phyloP scores from a whole-genome alignment of 306 rosid species.

The Corylus heterophylla region DNA sequence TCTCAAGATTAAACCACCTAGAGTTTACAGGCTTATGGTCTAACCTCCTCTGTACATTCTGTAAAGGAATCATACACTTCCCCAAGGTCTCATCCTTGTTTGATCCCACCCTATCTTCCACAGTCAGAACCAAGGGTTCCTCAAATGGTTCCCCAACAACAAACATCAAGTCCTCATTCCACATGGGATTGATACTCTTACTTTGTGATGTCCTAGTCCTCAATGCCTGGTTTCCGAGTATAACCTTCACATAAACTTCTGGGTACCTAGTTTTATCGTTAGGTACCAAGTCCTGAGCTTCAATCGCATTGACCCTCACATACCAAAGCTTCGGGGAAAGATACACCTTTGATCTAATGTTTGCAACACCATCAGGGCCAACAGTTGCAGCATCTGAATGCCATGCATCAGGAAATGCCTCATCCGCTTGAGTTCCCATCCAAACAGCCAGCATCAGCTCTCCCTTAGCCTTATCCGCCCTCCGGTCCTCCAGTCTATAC shows the following conservation, averaged over 20 bases:
- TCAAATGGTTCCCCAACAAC: conserved; percentile 88
- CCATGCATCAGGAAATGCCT: conserved; percentile 93
- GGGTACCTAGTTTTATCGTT: conserved; percentile 71
- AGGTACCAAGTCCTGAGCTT: conserved; percentile 81
- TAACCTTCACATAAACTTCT: conserved; percentile 70
- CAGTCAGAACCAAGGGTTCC: conserved; percentile 64
- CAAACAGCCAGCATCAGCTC: conserved; percentile 94
- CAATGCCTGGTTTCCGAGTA: conserved; percentile 56
- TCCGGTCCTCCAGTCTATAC: conserved; percentile 74
- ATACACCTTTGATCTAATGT: conserved; percentile 79
- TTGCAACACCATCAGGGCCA: conserved; percentile 63
- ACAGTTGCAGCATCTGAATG: conserved; percentile 88
- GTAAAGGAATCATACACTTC: conserved; percentile 72
- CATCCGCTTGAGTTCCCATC: conserved; percentile 99
- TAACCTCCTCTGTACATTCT: conserved; percentile 70
- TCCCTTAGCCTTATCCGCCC: conserved; percentile 64
- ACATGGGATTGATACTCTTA: conserved; percentile 67
- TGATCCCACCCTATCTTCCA: conserved; percentile 72
- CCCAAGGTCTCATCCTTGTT: conserved; percentile 81
- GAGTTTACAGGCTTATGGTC: conserved; percentile 87
- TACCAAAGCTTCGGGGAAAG: conserved; percentile 93
- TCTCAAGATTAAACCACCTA: conserved; percentile 85
- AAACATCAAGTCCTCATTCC: conserved; percentile 91
- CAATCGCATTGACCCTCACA: conserved; percentile 83
- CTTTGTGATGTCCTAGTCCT: conserved; percentile 66